A percentile compares a stretch with the other conserved stretches of the same genome.
phyloP scores from a whole-genome alignment of 805 yeast genomes.

The Allodekkera sacchari region DNA sequence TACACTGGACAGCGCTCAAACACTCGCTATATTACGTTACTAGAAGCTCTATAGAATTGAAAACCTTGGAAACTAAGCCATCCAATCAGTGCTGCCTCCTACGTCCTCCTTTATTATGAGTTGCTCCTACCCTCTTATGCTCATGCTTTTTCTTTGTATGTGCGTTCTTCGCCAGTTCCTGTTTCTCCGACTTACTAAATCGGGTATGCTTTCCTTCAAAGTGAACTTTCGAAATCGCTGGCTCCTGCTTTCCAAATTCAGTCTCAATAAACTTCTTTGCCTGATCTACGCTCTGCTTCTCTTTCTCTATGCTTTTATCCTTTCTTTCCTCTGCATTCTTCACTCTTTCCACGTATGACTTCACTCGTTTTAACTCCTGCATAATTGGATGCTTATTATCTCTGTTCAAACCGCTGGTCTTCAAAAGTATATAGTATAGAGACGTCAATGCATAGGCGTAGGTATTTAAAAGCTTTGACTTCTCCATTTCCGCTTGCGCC shows the following conservation, averaged over 20 bases:
- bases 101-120: constrained; percentile 1
- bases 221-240: constrained; percentile 45
- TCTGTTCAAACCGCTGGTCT: constrained; percentile 44
- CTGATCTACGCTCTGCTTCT: constrained; percentile 7
- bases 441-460: constrained; percentile 49
- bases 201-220: constrained; percentile 49
- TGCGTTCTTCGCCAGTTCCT: neutral
- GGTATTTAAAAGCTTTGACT: constrained; percentile 25
- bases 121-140: neutral
- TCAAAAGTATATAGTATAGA: constrained; percentile 49
- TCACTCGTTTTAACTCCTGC: constrained; percentile 58
- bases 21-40: too few relatives aligned
- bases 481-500: constrained; percentile 16
- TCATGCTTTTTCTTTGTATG: neutral
- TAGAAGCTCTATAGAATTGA: too few relatives aligned
- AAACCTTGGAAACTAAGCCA: too few relatives aligned
- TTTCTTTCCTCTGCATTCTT: constrained; percentile 31
- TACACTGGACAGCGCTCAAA: too few relatives aligned
- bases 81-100: too few relatives aligned
- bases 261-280: constrained; percentile 24
- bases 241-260: constrained; percentile 20
- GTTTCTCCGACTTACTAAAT: constrained; percentile 21
- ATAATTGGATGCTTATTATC: constrained; percentile 54
- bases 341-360: constrained; percentile 55
- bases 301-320: constrained; percentile 14